Evolutionary conservation across 306 rosid species (phyloP).

Genomic region (Ammopiptanthus mongolicus): DNA sequence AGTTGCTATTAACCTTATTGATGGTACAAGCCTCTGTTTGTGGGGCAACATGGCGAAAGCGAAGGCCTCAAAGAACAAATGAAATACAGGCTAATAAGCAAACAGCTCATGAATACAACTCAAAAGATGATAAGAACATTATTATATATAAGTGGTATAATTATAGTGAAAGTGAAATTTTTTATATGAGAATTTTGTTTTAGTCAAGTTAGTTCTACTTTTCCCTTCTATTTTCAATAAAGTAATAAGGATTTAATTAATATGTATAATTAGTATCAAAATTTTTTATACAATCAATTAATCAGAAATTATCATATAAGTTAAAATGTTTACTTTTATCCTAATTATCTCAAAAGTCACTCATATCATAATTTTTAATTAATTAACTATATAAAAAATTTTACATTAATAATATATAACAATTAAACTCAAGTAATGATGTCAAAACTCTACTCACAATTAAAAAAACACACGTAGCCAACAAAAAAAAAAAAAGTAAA

Average conservation of each 20-base stretch:
- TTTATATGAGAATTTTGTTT: neutral
- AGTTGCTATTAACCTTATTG: too few relatives aligned
- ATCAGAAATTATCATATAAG: too few relatives aligned
- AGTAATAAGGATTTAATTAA: too few relatives aligned
- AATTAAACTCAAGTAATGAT: neutral
- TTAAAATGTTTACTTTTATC: too few relatives aligned
- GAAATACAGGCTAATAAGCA: neutral
- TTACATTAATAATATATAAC: too few relatives aligned
- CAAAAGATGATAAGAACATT: neutral
- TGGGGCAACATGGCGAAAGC: neutral
- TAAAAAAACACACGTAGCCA: too few relatives aligned
- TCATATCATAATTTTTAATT: too few relatives aligned
- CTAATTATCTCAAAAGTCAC: too few relatives aligned
- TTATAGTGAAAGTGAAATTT: neutral
- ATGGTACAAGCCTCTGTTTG: neutral
- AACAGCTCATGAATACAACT: neutral
- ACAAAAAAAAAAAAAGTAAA: too few relatives aligned
- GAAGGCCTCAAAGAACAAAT: neutral
- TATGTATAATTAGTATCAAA: too few relatives aligned
- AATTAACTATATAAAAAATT: too few relatives aligned
- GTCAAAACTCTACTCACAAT: neutral
- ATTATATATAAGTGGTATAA: neutral
- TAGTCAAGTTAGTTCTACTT: neutral
- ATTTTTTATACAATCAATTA: too few relatives aligned
- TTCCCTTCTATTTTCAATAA: neutral